These are phyloP conservation scores for Barnettozyma hawaiiensis DNA, from an alignment of 1,139 yeast genomes.

Conservation along the genomic window DNA sequence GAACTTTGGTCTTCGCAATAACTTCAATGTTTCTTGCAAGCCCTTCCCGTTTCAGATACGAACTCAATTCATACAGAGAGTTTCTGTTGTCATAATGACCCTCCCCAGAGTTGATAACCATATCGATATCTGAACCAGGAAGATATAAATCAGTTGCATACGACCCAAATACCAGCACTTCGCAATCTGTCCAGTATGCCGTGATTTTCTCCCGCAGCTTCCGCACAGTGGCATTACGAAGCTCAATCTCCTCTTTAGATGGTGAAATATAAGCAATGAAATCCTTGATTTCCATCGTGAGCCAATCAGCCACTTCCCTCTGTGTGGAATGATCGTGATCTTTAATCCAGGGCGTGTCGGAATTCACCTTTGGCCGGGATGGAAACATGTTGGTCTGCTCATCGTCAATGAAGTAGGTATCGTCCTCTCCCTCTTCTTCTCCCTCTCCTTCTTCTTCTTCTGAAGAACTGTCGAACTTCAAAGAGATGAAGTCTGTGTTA, in stretches of 20 bases:
- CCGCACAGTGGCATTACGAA: slow-evolving; percentile 63
- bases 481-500: slow-evolving; percentile 56
- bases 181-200: slow-evolving; percentile 74
- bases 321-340: slow-evolving; percentile 71
- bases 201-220: slow-evolving; percentile 53
- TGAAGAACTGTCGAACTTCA: slow-evolving; percentile 47
- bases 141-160: slow-evolving; percentile 90
- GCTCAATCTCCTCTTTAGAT: slow-evolving; percentile 62
- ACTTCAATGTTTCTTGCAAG: slow-evolving; percentile 77
- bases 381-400: slow-evolving; percentile 20
- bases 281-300: slow-evolving; percentile 81
- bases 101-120: slow-evolving; percentile 69
- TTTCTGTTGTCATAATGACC: slow-evolving; percentile 66
- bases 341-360: slow-evolving; percentile 74
- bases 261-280: slow-evolving; percentile 88
- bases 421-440: slow-evolving; percentile 34
- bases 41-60: slow-evolving; percentile 55
- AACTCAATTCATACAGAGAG: slow-evolving; percentile 67
- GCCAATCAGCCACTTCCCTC: slow-evolving; percentile 78
- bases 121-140: slow-evolving; percentile 96
- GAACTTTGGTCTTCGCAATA: slow-evolving; percentile 89
- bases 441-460: slow-evolving; percentile 22
- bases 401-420: slow-evolving; percentile 29
- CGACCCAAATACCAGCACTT: slow-evolving; percentile 87
- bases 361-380: slow-evolving; percentile 24